Percentiles rank a stretch among this genome's conserved stretches.
phyloP scores from a whole-genome alignment of 495 filamentous ascomycete genomes.

The Lepraria neglecta region DNA sequence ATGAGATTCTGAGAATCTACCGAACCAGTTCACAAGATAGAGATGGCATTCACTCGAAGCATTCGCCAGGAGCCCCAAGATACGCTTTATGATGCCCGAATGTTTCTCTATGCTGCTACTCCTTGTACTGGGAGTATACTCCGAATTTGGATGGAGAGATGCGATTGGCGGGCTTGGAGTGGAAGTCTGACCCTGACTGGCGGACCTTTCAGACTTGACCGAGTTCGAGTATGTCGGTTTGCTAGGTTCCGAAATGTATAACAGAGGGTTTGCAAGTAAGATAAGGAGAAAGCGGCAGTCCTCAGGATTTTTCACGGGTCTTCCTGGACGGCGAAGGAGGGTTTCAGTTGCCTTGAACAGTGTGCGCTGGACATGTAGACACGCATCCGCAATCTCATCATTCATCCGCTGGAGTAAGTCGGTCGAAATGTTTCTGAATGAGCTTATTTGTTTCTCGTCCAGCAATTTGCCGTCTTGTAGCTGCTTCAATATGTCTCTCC shows the following conservation, averaged over 20 bases:
- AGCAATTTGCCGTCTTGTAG: conserved; percentile 32
- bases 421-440: conserved; percentile 1
- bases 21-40: conserved; percentile 79
- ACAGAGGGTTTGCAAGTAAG: conserved; percentile 71
- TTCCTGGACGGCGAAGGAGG: conserved; percentile 76
- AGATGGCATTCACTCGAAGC: conserved; percentile 70
- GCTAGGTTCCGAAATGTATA: conserved; percentile 44
- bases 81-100: conserved; percentile 80
- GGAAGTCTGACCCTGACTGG: background rate
- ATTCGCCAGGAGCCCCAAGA: conserved; percentile 75
- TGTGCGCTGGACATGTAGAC: conserved; percentile 58
- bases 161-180: background rate
- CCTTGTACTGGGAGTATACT: conserved; percentile 5
- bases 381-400: conserved; percentile 48
- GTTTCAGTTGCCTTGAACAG: conserved; percentile 79
- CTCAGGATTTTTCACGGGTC: conserved; percentile 59
- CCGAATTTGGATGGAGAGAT: background rate
- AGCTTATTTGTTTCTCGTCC: background rate
- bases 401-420: conserved; percentile 28
- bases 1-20: conserved; percentile 59
- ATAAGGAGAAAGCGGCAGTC: conserved; percentile 80
- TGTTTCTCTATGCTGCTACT: conserved; percentile 42
- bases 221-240: conserved; percentile 7
- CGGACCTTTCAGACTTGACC: conserved; percentile 1
- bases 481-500: conserved; percentile 46